Conservation (phyloP, 345 rosid species). For the Excoecaria cochinchinensis region DNA sequence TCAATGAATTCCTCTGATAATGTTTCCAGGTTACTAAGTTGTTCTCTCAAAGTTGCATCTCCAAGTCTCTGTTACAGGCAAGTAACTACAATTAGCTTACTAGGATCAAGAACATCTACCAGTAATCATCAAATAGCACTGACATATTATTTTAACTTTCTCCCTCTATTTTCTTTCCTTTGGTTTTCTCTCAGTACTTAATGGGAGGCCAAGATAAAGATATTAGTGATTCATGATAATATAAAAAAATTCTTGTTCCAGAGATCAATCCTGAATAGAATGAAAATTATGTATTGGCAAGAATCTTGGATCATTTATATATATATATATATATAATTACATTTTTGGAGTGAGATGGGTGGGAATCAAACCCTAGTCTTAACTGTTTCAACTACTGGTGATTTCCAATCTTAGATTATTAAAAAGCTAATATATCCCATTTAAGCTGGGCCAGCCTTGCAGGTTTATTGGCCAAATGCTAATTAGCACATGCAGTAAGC, state of each 20-base stretch:
- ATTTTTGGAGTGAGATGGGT: too few relatives aligned
- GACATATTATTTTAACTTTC: background rate
- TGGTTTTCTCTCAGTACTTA: background rate
- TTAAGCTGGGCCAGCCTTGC: too few relatives aligned
- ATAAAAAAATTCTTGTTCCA: too few relatives aligned
- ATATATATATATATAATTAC: too few relatives aligned
- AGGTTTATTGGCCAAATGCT: background rate
- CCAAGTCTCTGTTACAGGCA: constrained; percentile 57
- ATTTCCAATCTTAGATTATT: too few relatives aligned
- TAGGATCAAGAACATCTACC: background rate
- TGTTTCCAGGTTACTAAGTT: constrained; percentile 51
- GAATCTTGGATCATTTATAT: too few relatives aligned
- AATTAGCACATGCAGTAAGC: background rate
- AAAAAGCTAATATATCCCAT: too few relatives aligned
- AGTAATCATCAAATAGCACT: background rate
- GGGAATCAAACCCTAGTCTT: too few relatives aligned
- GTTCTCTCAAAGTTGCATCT: constrained; percentile 52
- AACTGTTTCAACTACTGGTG: too few relatives aligned
- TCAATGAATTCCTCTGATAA: constrained; percentile 72
- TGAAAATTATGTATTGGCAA: too few relatives aligned
- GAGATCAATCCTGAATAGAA: too few relatives aligned
- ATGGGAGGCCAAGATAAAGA: too few relatives aligned
- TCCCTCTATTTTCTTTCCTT: background rate
- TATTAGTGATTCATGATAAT: background rate
- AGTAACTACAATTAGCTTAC: constrained; percentile 5